Evolutionary conservation across 139 green algal genomes (phyloP).

Genomic region (Tetradesmus lagerheimii): DNA sequence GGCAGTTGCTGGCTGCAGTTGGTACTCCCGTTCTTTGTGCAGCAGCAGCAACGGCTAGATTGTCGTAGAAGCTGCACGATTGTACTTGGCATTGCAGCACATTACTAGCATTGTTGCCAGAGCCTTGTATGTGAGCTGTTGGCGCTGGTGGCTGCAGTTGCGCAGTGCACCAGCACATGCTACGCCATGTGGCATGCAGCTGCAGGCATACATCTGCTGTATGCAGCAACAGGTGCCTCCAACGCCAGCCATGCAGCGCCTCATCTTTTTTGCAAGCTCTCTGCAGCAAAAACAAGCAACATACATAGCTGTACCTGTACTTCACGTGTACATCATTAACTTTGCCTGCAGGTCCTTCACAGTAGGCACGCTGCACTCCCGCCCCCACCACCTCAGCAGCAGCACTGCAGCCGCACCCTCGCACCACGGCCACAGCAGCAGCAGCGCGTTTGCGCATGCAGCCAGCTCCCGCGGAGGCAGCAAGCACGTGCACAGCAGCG

Average conservation of each 20-base stretch:
- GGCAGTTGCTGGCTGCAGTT: neutral
- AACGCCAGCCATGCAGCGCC: too few species aligned
- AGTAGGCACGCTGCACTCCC: neutral
- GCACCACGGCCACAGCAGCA: constrained; percentile 4
- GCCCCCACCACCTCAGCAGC: neutral
- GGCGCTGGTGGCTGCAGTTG: too few species aligned
- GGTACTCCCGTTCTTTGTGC: neutral
- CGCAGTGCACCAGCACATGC: too few species aligned
- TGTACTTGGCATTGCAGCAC: neutral
- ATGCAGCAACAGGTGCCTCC: too few species aligned
- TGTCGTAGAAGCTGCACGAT: too few species aligned
- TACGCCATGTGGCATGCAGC: too few species aligned
- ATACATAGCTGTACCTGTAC: neutral
- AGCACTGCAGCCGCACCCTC: neutral
- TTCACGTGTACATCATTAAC: too few species aligned
- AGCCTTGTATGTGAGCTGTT: too few species aligned
- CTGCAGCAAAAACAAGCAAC: neutral
- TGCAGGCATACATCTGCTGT: too few species aligned
- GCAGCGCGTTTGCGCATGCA: neutral
- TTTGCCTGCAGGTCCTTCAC: constrained; percentile 8
- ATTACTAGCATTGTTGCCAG: neutral
- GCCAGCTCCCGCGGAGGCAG: neutral
- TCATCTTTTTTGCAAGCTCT: neutral
- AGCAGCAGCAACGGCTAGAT: too few species aligned
- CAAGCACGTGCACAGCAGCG: neutral